Conservation (phyloP, 2,329 filamentous ascomycete species). For the Alternaria postmessia region DNA sequence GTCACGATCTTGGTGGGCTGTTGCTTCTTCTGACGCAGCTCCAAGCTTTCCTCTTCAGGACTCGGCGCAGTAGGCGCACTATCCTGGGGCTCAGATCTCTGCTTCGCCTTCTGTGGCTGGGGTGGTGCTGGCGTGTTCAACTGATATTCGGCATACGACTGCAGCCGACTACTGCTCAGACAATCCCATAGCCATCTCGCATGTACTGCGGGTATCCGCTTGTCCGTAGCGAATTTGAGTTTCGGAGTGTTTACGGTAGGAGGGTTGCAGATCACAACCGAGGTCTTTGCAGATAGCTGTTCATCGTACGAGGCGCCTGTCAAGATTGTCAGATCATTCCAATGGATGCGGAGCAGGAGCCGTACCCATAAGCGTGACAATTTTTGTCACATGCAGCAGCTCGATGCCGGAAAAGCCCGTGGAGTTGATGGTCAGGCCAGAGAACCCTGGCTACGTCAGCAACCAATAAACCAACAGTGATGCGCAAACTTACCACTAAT, state of each 20-base stretch:
- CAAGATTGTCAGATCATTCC: conserved; percentile 23
- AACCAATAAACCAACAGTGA: conserved; percentile 9
- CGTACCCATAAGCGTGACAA: conserved; percentile 74
- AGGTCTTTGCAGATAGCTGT: conserved; percentile 73
- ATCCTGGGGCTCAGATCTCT: conserved; percentile 21
- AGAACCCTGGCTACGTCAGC: conserved; percentile 63
- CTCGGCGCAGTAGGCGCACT: conserved; percentile 31
- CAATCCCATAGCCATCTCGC: conserved; percentile 87
- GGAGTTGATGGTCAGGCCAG: conserved; percentile 75
- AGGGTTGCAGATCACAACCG: conserved; percentile 77
- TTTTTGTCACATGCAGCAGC: conserved; percentile 81
- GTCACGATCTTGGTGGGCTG: conserved; percentile 23
- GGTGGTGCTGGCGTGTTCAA: conserved; percentile 27
- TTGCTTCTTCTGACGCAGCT: conserved; percentile 30
- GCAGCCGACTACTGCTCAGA: conserved; percentile 63
- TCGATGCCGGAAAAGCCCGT: conserved; percentile 86
- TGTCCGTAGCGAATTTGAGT: conserved; percentile 75
- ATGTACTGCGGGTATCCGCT: conserved; percentile 81
- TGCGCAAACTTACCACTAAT: conserved; percentile 59
- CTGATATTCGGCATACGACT: conserved; percentile 57
- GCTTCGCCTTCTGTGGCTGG: conserved; percentile 22
- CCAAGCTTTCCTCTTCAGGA: conserved; percentile 32
- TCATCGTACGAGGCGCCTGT: conserved; percentile 80
- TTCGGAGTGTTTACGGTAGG: conserved; percentile 72
- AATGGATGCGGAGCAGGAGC: conserved; percentile 11